These are phyloP conservation scores for Pleurotus tuber-regium DNA, from an alignment of 768 basidiomycete genomes.

Conservation along the genomic window DNA sequence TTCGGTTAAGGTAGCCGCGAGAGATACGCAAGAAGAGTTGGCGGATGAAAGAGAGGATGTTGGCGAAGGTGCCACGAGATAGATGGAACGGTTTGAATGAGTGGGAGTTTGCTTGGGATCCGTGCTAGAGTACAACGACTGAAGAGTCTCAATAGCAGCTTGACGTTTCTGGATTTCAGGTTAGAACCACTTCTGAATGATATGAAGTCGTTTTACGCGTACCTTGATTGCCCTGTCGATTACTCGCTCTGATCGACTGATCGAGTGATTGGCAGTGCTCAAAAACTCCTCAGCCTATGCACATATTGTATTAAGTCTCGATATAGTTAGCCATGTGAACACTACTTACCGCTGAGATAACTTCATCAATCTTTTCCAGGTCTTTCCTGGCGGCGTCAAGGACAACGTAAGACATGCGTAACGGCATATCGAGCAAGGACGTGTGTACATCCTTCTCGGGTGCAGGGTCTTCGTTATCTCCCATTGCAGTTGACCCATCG, in stretches of 20 bases:
- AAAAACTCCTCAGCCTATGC: slow-evolving; percentile 57
- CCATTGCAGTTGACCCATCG: neutral
- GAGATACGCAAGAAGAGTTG: slow-evolving; percentile 42
- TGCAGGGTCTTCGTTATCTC: neutral
- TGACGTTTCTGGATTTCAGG: slow-evolving; percentile 55
- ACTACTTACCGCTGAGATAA: slow-evolving; percentile 47
- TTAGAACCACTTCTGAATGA: too few relatives aligned
- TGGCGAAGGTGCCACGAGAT: slow-evolving; percentile 23
- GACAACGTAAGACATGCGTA: slow-evolving; percentile 44
- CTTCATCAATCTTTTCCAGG: slow-evolving; percentile 51
- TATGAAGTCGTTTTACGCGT: too few relatives aligned
- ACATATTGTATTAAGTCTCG: too few relatives aligned
- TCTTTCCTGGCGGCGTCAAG: slow-evolving; percentile 56
- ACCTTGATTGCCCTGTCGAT: slow-evolving; percentile 57
- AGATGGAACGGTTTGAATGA: slow-evolving; percentile 20
- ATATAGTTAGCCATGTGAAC: too few relatives aligned
- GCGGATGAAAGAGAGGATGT: slow-evolving; percentile 40
- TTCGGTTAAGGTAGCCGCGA: slow-evolving; percentile 48
- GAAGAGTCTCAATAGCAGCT: slow-evolving; percentile 41
- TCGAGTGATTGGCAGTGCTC: slow-evolving; percentile 50
- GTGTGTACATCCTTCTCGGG: neutral
- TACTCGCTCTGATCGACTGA: slow-evolving; percentile 55
- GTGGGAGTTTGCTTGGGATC: slow-evolving; percentile 17
- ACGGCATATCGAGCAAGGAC: slow-evolving; percentile 27
- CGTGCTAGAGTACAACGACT: slow-evolving; percentile 21